These are phyloP conservation scores for Tuber microsphaerosporum DNA, from an alignment of 495 filamentous ascomycete genomes.

Conservation along the genomic window DNA sequence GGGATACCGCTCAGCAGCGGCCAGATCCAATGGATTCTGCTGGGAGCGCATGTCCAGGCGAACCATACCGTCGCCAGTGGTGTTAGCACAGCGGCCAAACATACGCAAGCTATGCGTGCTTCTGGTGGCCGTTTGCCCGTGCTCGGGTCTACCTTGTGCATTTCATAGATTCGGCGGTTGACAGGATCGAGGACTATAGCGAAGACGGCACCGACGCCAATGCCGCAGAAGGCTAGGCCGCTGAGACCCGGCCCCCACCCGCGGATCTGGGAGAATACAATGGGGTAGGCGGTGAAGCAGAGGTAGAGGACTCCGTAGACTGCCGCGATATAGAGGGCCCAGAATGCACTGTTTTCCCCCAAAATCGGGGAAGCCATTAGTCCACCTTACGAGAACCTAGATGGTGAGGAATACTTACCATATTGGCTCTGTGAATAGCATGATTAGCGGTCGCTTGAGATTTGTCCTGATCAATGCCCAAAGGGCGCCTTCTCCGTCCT, in stretches of 20 bases:
- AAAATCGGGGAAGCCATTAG: neutral
- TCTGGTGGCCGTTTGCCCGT: conserved; percentile 65
- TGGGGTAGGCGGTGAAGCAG: conserved; percentile 78
- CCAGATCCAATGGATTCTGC: conserved; percentile 64
- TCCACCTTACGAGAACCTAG: neutral
- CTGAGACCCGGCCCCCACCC: conserved; percentile 66
- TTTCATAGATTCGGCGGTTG: conserved; percentile 64
- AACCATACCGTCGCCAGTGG: conserved; percentile 72
- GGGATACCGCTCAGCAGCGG: conserved; percentile 70
- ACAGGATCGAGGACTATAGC: conserved; percentile 63
- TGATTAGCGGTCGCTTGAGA: conserved; percentile 66
- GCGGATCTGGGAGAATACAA: conserved; percentile 65
- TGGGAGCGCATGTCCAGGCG: conserved; percentile 69
- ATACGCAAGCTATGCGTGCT: conserved; percentile 65
- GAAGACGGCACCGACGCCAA: conserved; percentile 66
- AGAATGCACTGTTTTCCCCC: conserved; percentile 55
- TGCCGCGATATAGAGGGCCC: conserved; percentile 63
- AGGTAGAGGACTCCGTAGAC: conserved; percentile 71
- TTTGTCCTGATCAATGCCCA: conserved; percentile 58
- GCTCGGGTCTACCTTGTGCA: conserved; percentile 58
- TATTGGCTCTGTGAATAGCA: conserved; percentile 76
- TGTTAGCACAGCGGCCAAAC: conserved; percentile 59
- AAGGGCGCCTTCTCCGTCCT: conserved; percentile 43
- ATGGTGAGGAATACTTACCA: conserved; percentile 48
- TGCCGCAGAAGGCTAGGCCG: conserved; percentile 73